These are phyloP conservation scores for Stachybotrys chartarum DNA, from an alignment of 2,329 filamentous ascomycete genomes.

Conservation along the genomic window DNA sequence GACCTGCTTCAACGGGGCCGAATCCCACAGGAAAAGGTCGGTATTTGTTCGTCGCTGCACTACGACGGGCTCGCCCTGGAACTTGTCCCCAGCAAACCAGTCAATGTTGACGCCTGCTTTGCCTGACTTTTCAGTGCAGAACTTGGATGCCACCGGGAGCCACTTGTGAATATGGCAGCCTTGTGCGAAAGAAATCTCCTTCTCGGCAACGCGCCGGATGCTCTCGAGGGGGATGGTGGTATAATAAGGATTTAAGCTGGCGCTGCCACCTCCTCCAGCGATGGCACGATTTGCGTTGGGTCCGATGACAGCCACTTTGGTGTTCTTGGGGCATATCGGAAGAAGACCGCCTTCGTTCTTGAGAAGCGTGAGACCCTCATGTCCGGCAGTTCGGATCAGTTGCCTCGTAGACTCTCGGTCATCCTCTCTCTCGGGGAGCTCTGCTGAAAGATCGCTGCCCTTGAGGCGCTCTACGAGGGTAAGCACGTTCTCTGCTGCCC, in stretches of 20 bases:
- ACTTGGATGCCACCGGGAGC: conserved; percentile 17
- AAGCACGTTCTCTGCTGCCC: conserved; percentile 52
- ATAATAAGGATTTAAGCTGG: conserved; percentile 63
- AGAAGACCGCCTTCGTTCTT: conserved; percentile 56
- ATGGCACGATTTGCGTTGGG: conserved; percentile 62
- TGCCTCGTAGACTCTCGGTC: conserved; percentile 49
- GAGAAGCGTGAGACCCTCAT: conserved; percentile 55
- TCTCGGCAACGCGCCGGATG: conserved; percentile 45
- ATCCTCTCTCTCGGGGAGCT: conserved; percentile 50
- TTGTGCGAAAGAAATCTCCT: conserved; percentile 49
- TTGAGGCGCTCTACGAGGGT: conserved; percentile 55
- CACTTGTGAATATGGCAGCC: conserved; percentile 19
- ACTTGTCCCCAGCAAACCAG: conserved; percentile 58
- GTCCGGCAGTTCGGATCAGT: conserved; percentile 54
- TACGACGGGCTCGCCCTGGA: conserved; percentile 48
- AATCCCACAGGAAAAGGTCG: conserved; percentile 65
- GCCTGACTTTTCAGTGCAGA: conserved; percentile 31
- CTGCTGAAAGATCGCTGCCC: conserved; percentile 48
- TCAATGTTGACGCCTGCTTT: conserved; percentile 56
- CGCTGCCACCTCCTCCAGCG: conserved; percentile 61
- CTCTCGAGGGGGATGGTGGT: conserved; percentile 55
- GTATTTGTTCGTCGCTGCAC: conserved; percentile 55
- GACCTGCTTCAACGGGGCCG: conserved; percentile 51
- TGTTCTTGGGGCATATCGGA: conserved; percentile 46
- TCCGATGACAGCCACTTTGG: conserved; percentile 58